Evolutionary conservation across 306 rosid species (phyloP), one percentile per base, ranked within the genome.

Genomic region (Lathyrus aphaca): DNA sequence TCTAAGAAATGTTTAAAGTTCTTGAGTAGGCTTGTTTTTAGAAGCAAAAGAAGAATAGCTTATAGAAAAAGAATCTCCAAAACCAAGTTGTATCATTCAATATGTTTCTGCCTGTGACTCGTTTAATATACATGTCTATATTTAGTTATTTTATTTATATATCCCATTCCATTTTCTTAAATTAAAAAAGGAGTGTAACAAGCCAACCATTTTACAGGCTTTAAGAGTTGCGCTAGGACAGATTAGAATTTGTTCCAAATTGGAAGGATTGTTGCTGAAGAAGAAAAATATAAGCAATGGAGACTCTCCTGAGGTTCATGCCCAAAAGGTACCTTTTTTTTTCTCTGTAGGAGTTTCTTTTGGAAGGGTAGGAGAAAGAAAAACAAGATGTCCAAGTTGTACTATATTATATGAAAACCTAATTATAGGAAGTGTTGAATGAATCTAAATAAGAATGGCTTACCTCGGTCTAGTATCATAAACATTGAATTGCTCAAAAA

Each of bases 251-350:
- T 95, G 97, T 83, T 89, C 99, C 79, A 83, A 82, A 75, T 78
- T 95, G 66, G 97, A 95, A 85, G 97, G 83, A 53, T 88, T 95
- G 69, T 61, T 95, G 73, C 82, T 89, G 66, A 84, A 84, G 89
- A 95, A 89, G 84, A 84, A 82, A 68, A 58, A 29, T 69, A 61
- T 89, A 58, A 87, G 75, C 85, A 80, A 63, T 64, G 96, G 99
- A 79, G 97, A 95, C 66, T 79, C 95, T 73, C 75, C 91, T 3
- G 97, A 91, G 72, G 68, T 87, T 77, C 95, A 95, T 83, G 87
- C 95, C 66, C 97, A 89, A 58, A 95, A 91, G 96, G 99, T 95
- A 74, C 19, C 66, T 55, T 74, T 45, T 66, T 43, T 54, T 56
- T 13, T 69, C 8, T 14, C 58, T 38, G 57, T 46, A 45, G 65